Conservation (phyloP, 768 basidiomycete genomes). For the Cubamyces sp. region DNA sequence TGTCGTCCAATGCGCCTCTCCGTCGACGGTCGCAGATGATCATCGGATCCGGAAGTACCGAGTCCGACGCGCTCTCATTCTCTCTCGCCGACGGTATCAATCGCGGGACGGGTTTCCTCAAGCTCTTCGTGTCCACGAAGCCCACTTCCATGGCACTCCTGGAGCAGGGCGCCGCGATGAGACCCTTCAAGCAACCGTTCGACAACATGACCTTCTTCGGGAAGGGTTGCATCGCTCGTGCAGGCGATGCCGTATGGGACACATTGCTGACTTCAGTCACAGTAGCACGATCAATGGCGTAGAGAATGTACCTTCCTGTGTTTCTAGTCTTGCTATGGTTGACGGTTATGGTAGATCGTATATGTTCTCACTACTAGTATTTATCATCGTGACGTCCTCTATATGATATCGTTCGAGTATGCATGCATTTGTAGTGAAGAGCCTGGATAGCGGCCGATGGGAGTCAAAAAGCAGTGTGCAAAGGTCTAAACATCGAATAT, state of each 20-base stretch:
- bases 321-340: no score
- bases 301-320: neutral
- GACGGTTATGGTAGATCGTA: no score
- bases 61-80: conserved; percentile 53
- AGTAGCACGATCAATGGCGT: conserved; percentile 26
- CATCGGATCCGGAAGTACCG: conserved; percentile 45
- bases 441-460: no score
- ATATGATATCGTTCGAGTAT: no score
- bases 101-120: conserved; percentile 55
- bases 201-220: neutral
- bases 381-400: no score
- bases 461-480: no score
- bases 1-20: conserved; percentile 45
- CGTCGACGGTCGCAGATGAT: conserved; percentile 46
- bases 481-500: no score
- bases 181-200: conserved; percentile 4
- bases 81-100: conserved; percentile 41
- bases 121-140: conserved; percentile 58
- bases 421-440: no score
- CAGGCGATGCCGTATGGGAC: conserved; percentile 35
- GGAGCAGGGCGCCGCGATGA: conserved; percentile 44
- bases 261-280: conserved; percentile 36
- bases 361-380: no score
- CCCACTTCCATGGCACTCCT: conserved; percentile 53
- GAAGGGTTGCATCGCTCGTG: conserved; percentile 7